phyloP scores from a whole-genome alignment of 768 basidiomycete species.

The Suillus lakei region DNA sequence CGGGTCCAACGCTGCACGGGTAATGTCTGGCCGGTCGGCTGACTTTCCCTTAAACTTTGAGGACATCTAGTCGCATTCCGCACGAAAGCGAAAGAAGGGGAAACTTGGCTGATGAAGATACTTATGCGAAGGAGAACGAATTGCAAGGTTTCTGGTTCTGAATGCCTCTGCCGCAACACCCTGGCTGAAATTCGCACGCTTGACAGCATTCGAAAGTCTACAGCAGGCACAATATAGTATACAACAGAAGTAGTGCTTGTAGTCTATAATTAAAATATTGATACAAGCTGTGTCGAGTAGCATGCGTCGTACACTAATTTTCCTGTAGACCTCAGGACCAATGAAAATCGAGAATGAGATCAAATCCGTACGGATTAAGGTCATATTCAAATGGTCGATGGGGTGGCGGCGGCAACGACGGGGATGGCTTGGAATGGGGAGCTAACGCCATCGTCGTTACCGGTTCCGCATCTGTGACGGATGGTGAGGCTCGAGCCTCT shows the following conservation, averaged over 20 bases:
- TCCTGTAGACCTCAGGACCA: constrained; percentile 47
- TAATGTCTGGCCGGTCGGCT: constrained; percentile 41
- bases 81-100: constrained; percentile 11
- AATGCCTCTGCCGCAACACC: not conserved
- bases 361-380: constrained; percentile 72
- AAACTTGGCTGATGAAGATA: not conserved
- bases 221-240: not conserved
- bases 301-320: not conserved
- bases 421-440: constrained; percentile 13
- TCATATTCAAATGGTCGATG: constrained; percentile 50
- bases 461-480: not conserved
- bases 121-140: not conserved
- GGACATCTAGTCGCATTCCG: constrained; percentile 26
- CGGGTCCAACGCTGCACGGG: constrained; percentile 45
- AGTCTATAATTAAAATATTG: constrained; percentile 6
- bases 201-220: not conserved
- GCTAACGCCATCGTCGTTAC: constrained; percentile 4
- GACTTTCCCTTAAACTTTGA: constrained; percentile 19
- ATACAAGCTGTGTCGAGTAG: not conserved
- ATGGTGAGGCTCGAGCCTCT: constrained; percentile 7
- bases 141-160: constrained; percentile 5
- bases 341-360: constrained; percentile 74
- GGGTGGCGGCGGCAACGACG: constrained; percentile 12
- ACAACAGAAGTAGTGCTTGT: constrained; percentile 3
- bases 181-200: not conserved